These are phyloP conservation scores for Mrakiaceae sp. DNA, from an alignment of 1,284 basidiomycete species.

Conservation along the genomic window DNA sequence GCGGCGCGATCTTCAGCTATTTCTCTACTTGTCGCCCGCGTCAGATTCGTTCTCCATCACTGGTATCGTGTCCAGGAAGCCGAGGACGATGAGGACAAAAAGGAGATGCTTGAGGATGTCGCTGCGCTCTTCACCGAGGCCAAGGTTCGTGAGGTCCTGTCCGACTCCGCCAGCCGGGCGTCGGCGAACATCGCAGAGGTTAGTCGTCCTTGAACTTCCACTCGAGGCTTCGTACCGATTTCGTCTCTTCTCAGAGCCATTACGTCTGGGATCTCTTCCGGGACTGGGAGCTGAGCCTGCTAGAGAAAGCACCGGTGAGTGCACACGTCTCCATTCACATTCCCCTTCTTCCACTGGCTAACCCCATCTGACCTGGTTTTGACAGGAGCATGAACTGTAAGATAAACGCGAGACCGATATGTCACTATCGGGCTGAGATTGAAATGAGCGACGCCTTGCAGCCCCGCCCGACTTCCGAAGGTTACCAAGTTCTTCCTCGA, in stretches of 20 bases:
- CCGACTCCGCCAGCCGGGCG: slow-evolving; percentile 1
- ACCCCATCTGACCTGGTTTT: too few relatives aligned
- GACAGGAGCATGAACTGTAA: too few relatives aligned
- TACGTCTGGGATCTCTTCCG: slow-evolving; percentile 9
- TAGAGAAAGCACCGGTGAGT: slow-evolving; percentile 7
- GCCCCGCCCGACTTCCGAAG: not conserved
- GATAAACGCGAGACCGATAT: too few relatives aligned
- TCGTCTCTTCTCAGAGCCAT: slow-evolving; percentile 8
- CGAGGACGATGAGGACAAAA: slow-evolving; percentile 6
- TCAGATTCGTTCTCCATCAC: not conserved
- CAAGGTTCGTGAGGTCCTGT: slow-evolving; percentile 6
- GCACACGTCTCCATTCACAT: not conserved
- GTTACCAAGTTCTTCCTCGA: slow-evolving; percentile 14
- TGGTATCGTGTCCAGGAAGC: slow-evolving; percentile 7
- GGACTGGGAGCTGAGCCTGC: slow-evolving; percentile 13
- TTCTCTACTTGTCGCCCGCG: slow-evolving; percentile 9
- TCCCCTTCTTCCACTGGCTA: not conserved
- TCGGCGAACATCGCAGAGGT: slow-evolving; percentile 8
- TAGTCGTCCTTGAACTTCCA: not conserved
- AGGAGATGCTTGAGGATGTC: slow-evolving; percentile 2
- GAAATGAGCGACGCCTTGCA: not conserved
- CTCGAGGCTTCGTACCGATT: too few relatives aligned
- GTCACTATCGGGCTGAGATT: too few relatives aligned
- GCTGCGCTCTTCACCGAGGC: slow-evolving; percentile 8
- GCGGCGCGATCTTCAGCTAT: slow-evolving; percentile 1